Percentiles rank a stretch among this genome's conserved stretches.
Conservation (phyloP, 129 eudicot genomes). For the Flaveria trinervia region DNA sequence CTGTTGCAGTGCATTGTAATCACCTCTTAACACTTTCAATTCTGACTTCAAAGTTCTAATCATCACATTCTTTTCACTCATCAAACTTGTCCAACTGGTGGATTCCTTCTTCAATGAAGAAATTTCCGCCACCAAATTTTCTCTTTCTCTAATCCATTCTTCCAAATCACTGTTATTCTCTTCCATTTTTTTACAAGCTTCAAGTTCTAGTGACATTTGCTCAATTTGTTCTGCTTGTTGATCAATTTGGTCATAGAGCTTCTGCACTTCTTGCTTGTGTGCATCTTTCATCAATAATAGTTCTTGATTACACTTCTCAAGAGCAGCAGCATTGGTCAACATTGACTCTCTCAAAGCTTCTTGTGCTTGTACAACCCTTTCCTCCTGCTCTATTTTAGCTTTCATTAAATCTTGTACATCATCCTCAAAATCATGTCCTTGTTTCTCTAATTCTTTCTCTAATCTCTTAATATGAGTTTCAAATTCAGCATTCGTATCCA, state of each 20-base stretch:
- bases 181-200: conserved; percentile 17
- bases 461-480: conserved; percentile 59
- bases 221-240: conserved; percentile 41
- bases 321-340: conserved; percentile 41
- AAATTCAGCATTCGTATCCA: conserved; percentile 53
- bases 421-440: conserved; percentile 62
- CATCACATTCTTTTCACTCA: conserved; percentile 50
- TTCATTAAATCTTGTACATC: conserved; percentile 56
- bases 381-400: conserved; percentile 66
- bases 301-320: conserved; percentile 50
- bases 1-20: conserved; percentile 50
- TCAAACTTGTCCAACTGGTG: conserved; percentile 41
- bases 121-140: conserved; percentile 45
- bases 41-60: conserved; percentile 60
- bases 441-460: conserved; percentile 69
- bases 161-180: conserved; percentile 16
- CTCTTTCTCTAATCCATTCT: conserved; percentile 38
- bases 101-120: conserved; percentile 47
- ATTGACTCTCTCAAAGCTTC: conserved; percentile 63
- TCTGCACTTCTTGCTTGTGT: conserved; percentile 41
- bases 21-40: conserved; percentile 48
- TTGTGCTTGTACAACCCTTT: conserved; percentile 67
- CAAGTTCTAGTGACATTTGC: conserved; percentile 39
- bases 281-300: conserved; percentile 46
- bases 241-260: conserved; percentile 41